phyloP scores from a whole-genome alignment of 2,329 filamentous ascomycete genomes.

The Colletotrichum cuscutae region DNA sequence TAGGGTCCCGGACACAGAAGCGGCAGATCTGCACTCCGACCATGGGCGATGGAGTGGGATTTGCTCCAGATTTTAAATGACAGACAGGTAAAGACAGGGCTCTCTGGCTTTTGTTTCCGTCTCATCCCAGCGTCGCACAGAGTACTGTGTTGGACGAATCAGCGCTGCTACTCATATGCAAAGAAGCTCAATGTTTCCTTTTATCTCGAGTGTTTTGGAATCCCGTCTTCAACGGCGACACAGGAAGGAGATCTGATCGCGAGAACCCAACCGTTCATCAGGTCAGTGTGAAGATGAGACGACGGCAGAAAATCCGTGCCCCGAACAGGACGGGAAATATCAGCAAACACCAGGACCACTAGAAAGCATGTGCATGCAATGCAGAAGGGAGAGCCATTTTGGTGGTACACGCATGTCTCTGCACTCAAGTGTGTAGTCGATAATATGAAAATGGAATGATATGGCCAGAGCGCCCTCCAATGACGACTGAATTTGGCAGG shows the following conservation, averaged over 20 bases:
- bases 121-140: conserved; percentile 10
- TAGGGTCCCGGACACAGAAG: conserved; percentile 20
- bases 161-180: conserved; percentile 22
- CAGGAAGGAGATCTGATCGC: conserved; percentile 17
- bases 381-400: not conserved
- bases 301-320: conserved; percentile 30
- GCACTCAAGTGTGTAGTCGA: not conserved
- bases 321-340: not conserved
- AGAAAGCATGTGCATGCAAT: conserved; percentile 3
- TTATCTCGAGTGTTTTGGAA: not conserved
- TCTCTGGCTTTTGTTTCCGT: not conserved
- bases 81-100: conserved; percentile 5
- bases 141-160: not conserved
- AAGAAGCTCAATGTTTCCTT: not conserved
- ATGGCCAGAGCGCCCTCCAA: not conserved
- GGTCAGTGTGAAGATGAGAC: conserved; percentile 29
- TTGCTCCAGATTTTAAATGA: conserved; percentile 15
- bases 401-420: not conserved
- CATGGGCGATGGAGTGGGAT: conserved; percentile 6
- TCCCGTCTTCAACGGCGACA: not conserved
- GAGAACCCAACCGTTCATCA: conserved; percentile 7
- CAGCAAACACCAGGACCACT: not conserved
- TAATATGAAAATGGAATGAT: not conserved
- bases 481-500: not conserved
- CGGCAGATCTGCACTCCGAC: conserved; percentile 26